A percentile compares a stretch with the other conserved stretches of the same genome.
Evolutionary conservation across 2,329 filamentous ascomycete species (phyloP).

Genomic region (Cephalotrichum gorgonifer): DNA sequence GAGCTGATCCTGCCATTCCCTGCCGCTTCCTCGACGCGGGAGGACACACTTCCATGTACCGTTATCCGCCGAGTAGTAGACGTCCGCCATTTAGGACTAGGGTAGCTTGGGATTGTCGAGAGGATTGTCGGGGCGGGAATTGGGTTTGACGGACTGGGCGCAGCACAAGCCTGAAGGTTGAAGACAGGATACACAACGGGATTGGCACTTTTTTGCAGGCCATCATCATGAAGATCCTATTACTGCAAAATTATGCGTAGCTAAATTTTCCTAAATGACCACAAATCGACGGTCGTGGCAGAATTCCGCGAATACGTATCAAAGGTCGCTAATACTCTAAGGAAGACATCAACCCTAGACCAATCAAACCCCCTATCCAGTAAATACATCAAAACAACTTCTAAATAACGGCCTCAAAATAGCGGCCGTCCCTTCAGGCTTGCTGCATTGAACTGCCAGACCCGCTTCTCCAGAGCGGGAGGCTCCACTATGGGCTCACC

Average conservation of each 20-base stretch:
- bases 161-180: neutral
- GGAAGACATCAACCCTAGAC: too few species aligned
- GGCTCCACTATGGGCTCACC: too few species aligned
- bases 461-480: neutral
- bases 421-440: neutral
- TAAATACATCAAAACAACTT: too few species aligned
- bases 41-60: conserved; percentile 10
- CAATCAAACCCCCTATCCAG: too few species aligned
- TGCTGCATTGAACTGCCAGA: neutral
- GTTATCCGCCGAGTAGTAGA: conserved; percentile 5
- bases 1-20: conserved; percentile 10
- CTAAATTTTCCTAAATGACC: neutral
- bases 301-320: too few species aligned
- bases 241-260: neutral
- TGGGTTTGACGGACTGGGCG: neutral
- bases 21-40: conserved; percentile 7
- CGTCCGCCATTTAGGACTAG: neutral
- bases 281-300: too few species aligned
- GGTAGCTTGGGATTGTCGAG: neutral
- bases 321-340: too few species aligned
- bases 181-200: neutral
- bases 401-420: too few species aligned
- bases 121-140: neutral
- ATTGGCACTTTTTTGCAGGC: conserved; percentile 1
- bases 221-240: conserved; percentile 1